These are phyloP conservation scores for Rhizopogon sp. DNA, from an alignment of 768 basidiomycete species.

Conservation along the genomic window DNA sequence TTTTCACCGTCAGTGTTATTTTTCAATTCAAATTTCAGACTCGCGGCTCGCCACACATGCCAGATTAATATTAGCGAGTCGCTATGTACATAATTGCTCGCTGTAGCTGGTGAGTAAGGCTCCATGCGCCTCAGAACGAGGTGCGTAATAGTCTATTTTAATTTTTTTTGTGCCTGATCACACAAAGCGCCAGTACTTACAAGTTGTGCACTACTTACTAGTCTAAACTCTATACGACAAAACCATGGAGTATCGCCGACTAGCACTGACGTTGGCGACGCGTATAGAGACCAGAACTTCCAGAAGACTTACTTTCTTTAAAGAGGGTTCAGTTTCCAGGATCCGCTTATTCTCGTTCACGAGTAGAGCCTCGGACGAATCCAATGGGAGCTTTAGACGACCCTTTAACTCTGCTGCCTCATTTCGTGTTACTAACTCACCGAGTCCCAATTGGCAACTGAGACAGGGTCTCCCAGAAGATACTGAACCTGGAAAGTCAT, in stretches of 20 bases:
- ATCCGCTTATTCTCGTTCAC: conserved; percentile 2
- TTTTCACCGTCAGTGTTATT: no score
- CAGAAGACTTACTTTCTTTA: background rate
- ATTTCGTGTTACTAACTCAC: conserved; percentile 32
- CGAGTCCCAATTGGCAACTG: conserved; percentile 38
- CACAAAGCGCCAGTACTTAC: no score
- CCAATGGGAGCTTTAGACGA: conserved; percentile 7
- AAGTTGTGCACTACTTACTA: background rate
- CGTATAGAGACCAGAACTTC: background rate
- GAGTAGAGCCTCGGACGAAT: background rate
- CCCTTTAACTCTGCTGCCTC: conserved; percentile 17
- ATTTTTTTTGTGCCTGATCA: no score
- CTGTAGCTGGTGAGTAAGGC: no score
- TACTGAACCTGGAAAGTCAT: conserved; percentile 16
- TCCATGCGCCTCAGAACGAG: no score
- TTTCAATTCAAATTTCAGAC: no score
- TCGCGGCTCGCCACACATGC: no score
- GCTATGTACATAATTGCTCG: no score
- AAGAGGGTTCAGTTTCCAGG: background rate
- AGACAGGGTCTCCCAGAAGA: conserved; percentile 31
- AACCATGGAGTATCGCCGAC: background rate
- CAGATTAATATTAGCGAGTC: no score
- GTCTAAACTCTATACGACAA: background rate
- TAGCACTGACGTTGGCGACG: background rate
- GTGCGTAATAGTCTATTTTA: no score